A percentile compares a stretch with the other conserved stretches of the same genome.
These are phyloP conservation scores for Saturnispora gosingensis DNA, from an alignment of 805 yeast genomes.

Conservation along the genomic window DNA sequence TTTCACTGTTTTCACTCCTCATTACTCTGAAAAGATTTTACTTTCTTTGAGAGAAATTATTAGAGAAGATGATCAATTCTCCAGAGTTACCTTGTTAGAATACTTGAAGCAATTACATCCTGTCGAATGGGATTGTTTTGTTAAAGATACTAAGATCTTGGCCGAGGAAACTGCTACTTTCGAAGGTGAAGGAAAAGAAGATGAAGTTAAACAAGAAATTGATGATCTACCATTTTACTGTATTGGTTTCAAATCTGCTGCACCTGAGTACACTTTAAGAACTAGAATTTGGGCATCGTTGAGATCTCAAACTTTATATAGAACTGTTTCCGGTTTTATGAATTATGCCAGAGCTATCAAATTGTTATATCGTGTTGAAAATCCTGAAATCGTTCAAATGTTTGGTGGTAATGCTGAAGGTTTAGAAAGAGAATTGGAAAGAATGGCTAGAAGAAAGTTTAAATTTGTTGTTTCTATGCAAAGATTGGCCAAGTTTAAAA, in stretches of 20 bases:
- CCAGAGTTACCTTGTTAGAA: conserved; percentile 88
- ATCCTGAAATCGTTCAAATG: conserved; percentile 93
- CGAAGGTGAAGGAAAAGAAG: conserved; percentile 57
- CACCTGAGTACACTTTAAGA: conserved; percentile 92
- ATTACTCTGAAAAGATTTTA: conserved; percentile 88
- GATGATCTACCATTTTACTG: conserved; percentile 92
- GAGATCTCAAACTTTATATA: conserved; percentile 91
- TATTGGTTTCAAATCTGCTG: conserved; percentile 95
- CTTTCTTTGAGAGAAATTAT: conserved; percentile 92
- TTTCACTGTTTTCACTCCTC: conserved; percentile 93
- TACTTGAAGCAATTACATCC: conserved; percentile 93
- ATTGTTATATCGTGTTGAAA: conserved; percentile 86
- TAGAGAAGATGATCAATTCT: conserved; percentile 93
- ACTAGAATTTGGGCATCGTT: conserved; percentile 98
- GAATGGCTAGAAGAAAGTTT: conserved; percentile 79
- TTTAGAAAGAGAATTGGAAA: conserved; percentile 86
- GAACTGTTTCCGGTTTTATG: conserved; percentile 98
- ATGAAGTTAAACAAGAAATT: conserved; percentile 66
- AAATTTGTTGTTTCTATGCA: conserved; percentile 81
- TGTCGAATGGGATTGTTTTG: conserved; percentile 96
- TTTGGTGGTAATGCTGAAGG: conserved; percentile 98
- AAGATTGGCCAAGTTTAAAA: conserved; percentile 60
- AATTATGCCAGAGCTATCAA: conserved; percentile 95
- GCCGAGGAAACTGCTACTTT: conserved; percentile 90
- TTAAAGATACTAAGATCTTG: conserved; percentile 87